Percentiles rank a stretch among this genome's conserved stretches.
phyloP scores from a whole-genome alignment of 2,329 filamentous ascomycete genomes.

The Colletotrichum plurivorum region DNA sequence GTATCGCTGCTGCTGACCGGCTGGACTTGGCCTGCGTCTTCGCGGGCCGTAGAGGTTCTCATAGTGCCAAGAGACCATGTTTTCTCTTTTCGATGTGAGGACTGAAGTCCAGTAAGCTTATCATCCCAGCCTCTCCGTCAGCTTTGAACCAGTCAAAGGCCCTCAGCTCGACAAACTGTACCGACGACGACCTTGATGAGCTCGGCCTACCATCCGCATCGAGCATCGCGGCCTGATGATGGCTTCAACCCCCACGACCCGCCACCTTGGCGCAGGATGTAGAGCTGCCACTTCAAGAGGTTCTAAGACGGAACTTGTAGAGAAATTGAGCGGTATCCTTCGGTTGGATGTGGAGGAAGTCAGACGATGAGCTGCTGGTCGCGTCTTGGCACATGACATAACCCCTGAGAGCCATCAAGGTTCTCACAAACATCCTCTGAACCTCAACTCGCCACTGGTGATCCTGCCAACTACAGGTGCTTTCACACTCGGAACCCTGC shows the following conservation, averaged over 20 bases:
- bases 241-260: background rate
- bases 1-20: too few species aligned
- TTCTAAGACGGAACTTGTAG: too few species aligned
- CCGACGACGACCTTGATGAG: conserved; percentile 4
- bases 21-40: background rate
- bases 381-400: background rate
- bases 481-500: background rate
- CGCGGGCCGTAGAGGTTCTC: conserved; percentile 4
- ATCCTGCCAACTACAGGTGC: background rate
- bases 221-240: background rate
- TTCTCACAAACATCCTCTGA: background rate
- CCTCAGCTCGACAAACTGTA: background rate
- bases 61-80: background rate
- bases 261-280: conserved; percentile 3
- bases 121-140: background rate
- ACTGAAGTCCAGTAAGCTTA: background rate
- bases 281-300: too few species aligned
- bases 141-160: background rate
- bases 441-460: background rate
- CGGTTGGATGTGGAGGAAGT: background rate
- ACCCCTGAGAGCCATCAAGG: conserved; percentile 10
- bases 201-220: background rate
- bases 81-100: background rate
- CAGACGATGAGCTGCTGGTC: background rate
- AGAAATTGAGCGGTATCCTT: background rate